These are phyloP conservation scores for Schizophyllum amplum DNA, from an alignment of 1,284 basidiomycete species.

Conservation along the genomic window DNA sequence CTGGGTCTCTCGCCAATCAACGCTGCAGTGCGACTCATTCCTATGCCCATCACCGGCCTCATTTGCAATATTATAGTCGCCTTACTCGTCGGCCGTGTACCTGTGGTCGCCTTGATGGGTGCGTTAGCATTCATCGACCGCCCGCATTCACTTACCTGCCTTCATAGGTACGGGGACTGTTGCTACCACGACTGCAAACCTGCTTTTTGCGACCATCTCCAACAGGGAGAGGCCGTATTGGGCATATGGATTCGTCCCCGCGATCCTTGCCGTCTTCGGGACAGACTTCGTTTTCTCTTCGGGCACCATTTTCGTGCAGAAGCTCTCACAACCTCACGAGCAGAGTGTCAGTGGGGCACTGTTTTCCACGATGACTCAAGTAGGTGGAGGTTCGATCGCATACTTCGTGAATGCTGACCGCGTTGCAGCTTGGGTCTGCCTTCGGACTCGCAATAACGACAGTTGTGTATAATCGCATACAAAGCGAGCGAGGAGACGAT, in stretches of 20 bases:
- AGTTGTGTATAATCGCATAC: slow-evolving; percentile 3
- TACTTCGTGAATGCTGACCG: not conserved
- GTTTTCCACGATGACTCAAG: slow-evolving; percentile 55
- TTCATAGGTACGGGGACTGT: slow-evolving; percentile 34
- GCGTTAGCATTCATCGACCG: too few species aligned
- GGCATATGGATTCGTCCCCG: slow-evolving; percentile 61
- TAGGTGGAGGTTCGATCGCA: slow-evolving; percentile 9
- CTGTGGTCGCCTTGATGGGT: slow-evolving; percentile 38
- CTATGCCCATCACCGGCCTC: slow-evolving; percentile 49
- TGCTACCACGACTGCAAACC: slow-evolving; percentile 41
- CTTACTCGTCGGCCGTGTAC: slow-evolving; percentile 38
- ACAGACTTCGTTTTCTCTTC: slow-evolving; percentile 63
- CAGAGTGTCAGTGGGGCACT: slow-evolving; percentile 58
- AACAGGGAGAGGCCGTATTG: slow-evolving; percentile 45
- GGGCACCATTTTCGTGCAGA: slow-evolving; percentile 56
- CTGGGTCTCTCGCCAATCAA: slow-evolving; percentile 34
- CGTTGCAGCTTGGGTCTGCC: slow-evolving; percentile 6
- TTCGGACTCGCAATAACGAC: slow-evolving; percentile 9
- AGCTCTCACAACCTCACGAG: slow-evolving; percentile 48
- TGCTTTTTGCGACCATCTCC: slow-evolving; percentile 52
- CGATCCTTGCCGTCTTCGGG: slow-evolving; percentile 56
- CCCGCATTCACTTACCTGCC: too few species aligned
- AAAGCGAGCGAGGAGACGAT: slow-evolving; percentile 13
- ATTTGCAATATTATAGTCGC: slow-evolving; percentile 49
- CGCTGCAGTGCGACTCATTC: slow-evolving; percentile 61